Conservation (phyloP, 2,329 filamentous ascomycete species). For the Elsinoe ampelina region DNA sequence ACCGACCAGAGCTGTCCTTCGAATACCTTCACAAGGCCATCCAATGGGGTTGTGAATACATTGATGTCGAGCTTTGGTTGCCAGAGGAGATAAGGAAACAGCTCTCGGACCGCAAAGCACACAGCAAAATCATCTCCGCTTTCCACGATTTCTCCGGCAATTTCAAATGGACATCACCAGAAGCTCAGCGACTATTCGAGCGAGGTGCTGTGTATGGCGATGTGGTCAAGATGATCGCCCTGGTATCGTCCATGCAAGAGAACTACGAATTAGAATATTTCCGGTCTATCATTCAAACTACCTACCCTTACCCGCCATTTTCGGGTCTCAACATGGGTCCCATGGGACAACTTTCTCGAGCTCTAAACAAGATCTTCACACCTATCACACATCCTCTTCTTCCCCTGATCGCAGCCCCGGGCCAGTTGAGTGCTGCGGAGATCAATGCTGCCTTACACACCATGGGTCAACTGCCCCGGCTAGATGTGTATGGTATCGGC, state of each 20-base stretch:
- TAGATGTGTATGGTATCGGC: conserved; percentile 71
- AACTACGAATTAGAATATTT: conserved; percentile 90
- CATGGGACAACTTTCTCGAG: conserved; percentile 73
- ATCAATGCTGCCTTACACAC: conserved; percentile 72
- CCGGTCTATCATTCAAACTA: conserved; percentile 61
- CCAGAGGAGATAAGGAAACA: conserved; percentile 63
- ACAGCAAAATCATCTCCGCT: conserved; percentile 80
- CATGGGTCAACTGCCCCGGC: conserved; percentile 71
- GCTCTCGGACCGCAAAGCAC: conserved; percentile 61
- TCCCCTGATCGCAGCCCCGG: conserved; percentile 74
- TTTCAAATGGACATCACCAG: conserved; percentile 71
- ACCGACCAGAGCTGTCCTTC: conserved; percentile 64
- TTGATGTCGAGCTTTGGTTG: conserved; percentile 81
- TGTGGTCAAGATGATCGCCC: conserved; percentile 84
- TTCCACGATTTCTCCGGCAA: conserved; percentile 81
- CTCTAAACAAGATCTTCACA: conserved; percentile 76
- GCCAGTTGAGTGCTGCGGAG: conserved; percentile 75
- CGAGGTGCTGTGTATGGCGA: conserved; percentile 67
- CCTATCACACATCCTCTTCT: conserved; percentile 79
- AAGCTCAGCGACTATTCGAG: conserved; percentile 63
- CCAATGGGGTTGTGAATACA: conserved; percentile 83
- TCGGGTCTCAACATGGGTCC: conserved; percentile 84
- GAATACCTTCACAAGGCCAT: conserved; percentile 74
- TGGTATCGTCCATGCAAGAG: conserved; percentile 71
- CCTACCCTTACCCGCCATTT: conserved; percentile 62